These are phyloP conservation scores for Silene noctiflora DNA, from an alignment of 179 eudicot species.

Conservation along the genomic window DNA sequence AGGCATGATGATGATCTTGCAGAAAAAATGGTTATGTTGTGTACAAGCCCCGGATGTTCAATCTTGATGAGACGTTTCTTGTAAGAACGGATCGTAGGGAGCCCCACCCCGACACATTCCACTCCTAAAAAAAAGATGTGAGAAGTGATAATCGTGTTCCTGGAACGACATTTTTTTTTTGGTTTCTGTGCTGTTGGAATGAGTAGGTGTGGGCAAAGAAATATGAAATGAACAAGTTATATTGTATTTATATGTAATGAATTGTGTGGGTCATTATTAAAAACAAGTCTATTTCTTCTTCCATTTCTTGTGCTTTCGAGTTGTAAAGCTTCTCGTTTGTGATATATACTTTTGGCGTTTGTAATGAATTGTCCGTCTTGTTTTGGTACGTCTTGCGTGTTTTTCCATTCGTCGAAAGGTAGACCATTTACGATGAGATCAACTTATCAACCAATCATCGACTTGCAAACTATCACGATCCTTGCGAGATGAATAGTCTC, in stretches of 20 bases:
- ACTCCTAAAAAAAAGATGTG: conserved; percentile 29
- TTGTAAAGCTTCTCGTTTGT: conserved; percentile 36
- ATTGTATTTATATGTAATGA: conserved; percentile 45
- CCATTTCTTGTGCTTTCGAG: conserved; percentile 34
- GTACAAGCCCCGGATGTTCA: conserved; percentile 61
- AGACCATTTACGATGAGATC: no score
- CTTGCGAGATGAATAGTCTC: no score
- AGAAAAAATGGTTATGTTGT: conserved; percentile 90
- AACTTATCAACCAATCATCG: no score
- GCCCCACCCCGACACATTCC: conserved; percentile 39
- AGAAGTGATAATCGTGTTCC: conserved; percentile 31
- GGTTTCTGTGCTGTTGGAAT: conserved; percentile 37
- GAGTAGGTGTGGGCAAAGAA: conserved; percentile 43
- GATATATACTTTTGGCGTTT: conserved; percentile 23
- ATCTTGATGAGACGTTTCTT: conserved; percentile 39
- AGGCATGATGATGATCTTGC: conserved; percentile 30
- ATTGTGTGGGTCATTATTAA: conserved; percentile 39
- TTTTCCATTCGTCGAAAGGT: no score
- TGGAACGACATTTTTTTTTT: conserved; percentile 35
- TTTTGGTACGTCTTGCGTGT: conserved; percentile 7
- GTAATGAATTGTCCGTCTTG: conserved; percentile 21
- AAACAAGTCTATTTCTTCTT: conserved; percentile 22
- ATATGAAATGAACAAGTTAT: conserved; percentile 30
- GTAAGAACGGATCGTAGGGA: conserved; percentile 28
- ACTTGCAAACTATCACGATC: no score